Base-by-base conservation (phyloP, 2,329 filamentous ascomycete species). In the Helminthosporium solani region DNA sequence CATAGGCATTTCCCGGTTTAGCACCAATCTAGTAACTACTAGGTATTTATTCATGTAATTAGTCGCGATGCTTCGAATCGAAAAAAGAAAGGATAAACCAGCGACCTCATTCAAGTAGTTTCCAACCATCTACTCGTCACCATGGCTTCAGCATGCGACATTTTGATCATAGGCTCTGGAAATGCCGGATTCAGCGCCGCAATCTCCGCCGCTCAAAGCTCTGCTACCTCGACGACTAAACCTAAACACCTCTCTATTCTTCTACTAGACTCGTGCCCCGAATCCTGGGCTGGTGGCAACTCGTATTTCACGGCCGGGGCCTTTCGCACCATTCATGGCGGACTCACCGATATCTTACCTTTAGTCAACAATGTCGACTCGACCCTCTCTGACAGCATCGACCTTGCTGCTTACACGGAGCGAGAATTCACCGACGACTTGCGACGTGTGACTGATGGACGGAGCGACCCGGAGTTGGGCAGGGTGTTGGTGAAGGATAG, bases 271-370 rank as follows among this genome's bases (percentile, higher is more conserved):
- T 84, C 82, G 63, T 78, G 77, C 33, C 81, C 82, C 0, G 58
- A 75, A 42, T 64, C 73, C 4, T 84, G 81, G 78, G 80, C 77
- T 0, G 84, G 83, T 11, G 83, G 83, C 1, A 86, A 86, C 58
- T 75, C 76, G 0, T 85, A 78, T 58, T 86, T 85, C 68, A 86
- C 83, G 0, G 83, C 84, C 0, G 84, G 82, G 1, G 83, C 82
- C 2, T 84, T 79, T 59, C 78, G 85, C 6, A 81, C 77, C 1
- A 75, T 71, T 1, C 80, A 85, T 56, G 44, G 58, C 6, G 84
- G 84, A 0, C 69, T 84, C 0, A 9, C 59, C 0, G 83, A 86
- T 54, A 56, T 87, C 0, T 66, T 85, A 0, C 81, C 82, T 0
- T 58, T 86, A 3, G 80, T 87, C 38, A 81, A 81, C 59, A 86